Conservation (phyloP, 176 grass and related monocot species). For the Avena atlantica region DNA sequence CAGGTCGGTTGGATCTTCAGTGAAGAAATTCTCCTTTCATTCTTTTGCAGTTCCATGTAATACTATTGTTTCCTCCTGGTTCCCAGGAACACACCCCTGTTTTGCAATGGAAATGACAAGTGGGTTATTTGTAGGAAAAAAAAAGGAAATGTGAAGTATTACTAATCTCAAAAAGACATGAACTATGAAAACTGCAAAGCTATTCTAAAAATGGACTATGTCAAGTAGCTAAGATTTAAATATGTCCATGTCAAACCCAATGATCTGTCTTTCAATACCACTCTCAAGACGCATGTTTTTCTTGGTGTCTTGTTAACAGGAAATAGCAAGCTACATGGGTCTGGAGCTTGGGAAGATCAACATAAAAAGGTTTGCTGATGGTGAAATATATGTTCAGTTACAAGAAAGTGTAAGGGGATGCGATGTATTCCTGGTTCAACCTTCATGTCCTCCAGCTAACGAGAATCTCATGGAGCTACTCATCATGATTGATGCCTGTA, state of each 20-base stretch:
- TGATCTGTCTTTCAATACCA: neutral
- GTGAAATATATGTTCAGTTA: constrained; percentile 98
- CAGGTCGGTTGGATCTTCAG: constrained; percentile 57
- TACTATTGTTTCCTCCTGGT: neutral
- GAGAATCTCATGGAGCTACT: constrained; percentile 99
- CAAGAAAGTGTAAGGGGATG: constrained; percentile 98
- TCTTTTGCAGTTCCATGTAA: neutral
- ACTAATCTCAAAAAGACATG: constrained; percentile 21
- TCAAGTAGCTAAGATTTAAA: neutral
- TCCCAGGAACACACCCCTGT: neutral
- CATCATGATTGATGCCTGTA: constrained; percentile 97
- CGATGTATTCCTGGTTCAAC: constrained; percentile 94
- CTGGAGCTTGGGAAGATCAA: constrained; percentile 94
- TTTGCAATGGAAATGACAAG: neutral
- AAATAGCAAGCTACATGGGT: constrained; percentile 98
- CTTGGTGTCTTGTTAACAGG: constrained; percentile 52
- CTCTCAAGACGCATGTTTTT: constrained; percentile 13
- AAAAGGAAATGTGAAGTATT: neutral
- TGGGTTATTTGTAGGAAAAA: neutral
- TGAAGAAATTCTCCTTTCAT: neutral
- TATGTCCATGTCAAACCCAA: neutral
- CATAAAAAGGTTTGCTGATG: constrained; percentile 95
- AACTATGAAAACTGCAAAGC: neutral
- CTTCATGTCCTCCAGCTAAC: constrained; percentile 92
- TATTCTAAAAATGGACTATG: neutral